Evolutionary conservation across 192 early-diverging fungal species (phyloP), one percentile per base, ranked within the genome.

Genomic region (Backusella australiensis): DNA sequence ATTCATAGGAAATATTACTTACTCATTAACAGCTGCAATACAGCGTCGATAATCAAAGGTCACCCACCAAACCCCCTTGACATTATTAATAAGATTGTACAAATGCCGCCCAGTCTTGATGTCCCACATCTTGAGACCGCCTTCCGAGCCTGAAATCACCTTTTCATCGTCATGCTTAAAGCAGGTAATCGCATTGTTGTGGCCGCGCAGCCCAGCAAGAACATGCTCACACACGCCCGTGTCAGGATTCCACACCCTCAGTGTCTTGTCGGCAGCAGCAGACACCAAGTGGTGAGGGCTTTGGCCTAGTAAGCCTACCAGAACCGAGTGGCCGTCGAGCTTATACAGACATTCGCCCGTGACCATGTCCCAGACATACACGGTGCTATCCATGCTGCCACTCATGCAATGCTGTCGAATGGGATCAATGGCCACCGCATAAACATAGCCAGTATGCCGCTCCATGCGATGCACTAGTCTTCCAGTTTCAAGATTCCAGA

Each of bases 91-190:
- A 34, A 99, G 79, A 76, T 99, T 95, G 15, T 96, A 85, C 0
- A 96, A 85, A 74, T 92, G 92, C 34, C 88, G 81, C 11, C 97
- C 97, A 11, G 94, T 93, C 26, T 89, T 86, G 17, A 96, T 88
- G 77, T 98, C 95, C 97, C 98, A 99, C 75, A 99, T 88, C 79
- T 99, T 99, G 35, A 99, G 86, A 0, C 93, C 95, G 6, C 93
- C 94, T 72, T 97, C 97, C 3, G 94, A 94, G 2, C 98, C 97
- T 19, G 93, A 96, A 32, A 99, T 95, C n/a, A 99, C 92, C 66
- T 98, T 97, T 34, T 90, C 86, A 9, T 88, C 88, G 80, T 99
- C 98, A 81, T 98, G 95, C 81, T 99, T 97, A 83, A 99, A 97
- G 75, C 97, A 98, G 7, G 97, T 99, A 59, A 99, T 99, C 1